Percentiles rank a stretch among this genome's conserved stretches.
phyloP scores from a whole-genome alignment of 306 rosid species.

The Datisca glomerata region DNA sequence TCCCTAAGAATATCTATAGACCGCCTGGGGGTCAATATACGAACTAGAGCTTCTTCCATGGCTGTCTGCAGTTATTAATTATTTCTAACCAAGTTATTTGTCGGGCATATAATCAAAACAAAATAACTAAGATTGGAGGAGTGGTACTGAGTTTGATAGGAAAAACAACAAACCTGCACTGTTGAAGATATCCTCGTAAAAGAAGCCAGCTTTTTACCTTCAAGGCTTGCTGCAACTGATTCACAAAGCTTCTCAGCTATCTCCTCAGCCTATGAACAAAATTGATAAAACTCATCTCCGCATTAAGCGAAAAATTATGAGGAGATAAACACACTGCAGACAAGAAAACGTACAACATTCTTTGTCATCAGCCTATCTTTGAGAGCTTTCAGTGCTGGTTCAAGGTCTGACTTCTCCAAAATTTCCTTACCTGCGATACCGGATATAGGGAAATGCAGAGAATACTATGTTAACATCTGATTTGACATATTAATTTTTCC shows the following conservation, averaged over 20 bases:
- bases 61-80: constrained; percentile 40
- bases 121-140: neutral
- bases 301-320: constrained; percentile 2
- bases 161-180: constrained; percentile 81
- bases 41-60: constrained; percentile 96
- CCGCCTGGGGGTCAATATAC: constrained; percentile 84
- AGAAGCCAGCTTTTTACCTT: constrained; percentile 86
- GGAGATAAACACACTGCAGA: neutral
- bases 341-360: constrained; percentile 71
- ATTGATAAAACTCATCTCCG: constrained; percentile 18
- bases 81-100: neutral
- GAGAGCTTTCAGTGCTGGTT: constrained; percentile 88
- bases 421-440: constrained; percentile 96
- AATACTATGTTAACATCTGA: constrained; percentile 1
- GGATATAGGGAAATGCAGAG: constrained; percentile 14
- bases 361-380: constrained; percentile 98
- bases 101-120: neutral
- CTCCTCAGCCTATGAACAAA: constrained; percentile 68
- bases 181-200: constrained; percentile 96
- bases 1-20: constrained; percentile 94
- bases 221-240: constrained; percentile 96
- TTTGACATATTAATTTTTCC: neutral
- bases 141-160: constrained; percentile 10
- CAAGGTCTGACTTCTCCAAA: constrained; percentile 90
- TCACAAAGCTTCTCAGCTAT: constrained; percentile 98